Evolutionary conservation across 129 eudicot genomes (phyloP).

Genomic region (Helianthus annuus): HanXRQr2.0-SUNRISE NC_035445.2:73286401-73286900

Average conservation of each 20-base stretch:
- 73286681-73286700: background rate
- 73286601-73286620: background rate
- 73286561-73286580: background rate
- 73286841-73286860: slow-evolving; percentile 35
- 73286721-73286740: slow-evolving; percentile 33
- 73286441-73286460: background rate
- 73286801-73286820: slow-evolving; percentile 29
- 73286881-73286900: slow-evolving; percentile 39
- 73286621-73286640: background rate
- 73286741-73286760: slow-evolving; percentile 24
- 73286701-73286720: background rate
- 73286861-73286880: slow-evolving; percentile 65
- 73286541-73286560: background rate
- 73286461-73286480: background rate
- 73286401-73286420: background rate
- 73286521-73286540: background rate
- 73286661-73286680: slow-evolving; percentile 14
- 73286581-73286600: background rate
- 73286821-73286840: slow-evolving; percentile 20
- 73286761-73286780: background rate
- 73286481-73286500: background rate
- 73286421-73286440: background rate
- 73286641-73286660: background rate
- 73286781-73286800: slow-evolving; percentile 33
- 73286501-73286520: background rate